Base-by-base conservation (phyloP, 176 grass and related monocot genomes). In the Cymbopogon citratus region DNA sequence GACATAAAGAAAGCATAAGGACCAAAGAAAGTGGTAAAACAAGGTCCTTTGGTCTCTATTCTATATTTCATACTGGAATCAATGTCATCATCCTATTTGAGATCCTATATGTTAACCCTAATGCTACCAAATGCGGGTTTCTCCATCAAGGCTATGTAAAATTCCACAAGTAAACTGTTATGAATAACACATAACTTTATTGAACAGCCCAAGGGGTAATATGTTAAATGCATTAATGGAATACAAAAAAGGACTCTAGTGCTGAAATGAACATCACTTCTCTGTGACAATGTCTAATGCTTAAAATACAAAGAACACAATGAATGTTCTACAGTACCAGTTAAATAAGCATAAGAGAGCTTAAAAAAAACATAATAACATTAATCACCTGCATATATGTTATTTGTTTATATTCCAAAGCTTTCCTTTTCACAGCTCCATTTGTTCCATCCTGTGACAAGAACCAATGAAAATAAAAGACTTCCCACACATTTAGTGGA, bases 391-490 rank as follows among this genome's bases (percentile, higher is more conserved):
- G 96, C 91, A 99, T 93, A 85, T 88, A 95, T 84, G 85, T 88
- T 88, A 90, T 69, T 76, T 95, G 73, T 71, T 39, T 87, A 66
- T 93, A 99, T 86, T 87, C 94, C 92, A 95, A 38, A 86, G 96
- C 96, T 91, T 99, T 95, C 77, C 35, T 93, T 88, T 91, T 99
- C 51, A 99, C 96, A 87, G 89, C 91, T 59, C 82, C 85, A 91
- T 99, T 99, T 88, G 85, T 85, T 77, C 96, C 96, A 91, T 99
- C 96, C 96, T 99, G 89, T 65, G 11, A 82, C 72, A 89, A 48
- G 76, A 79, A 31, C 45, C 62, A 87, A 49, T 77, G 36, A 73
- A 77, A 84, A 78, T 73, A 79, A 62, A 10, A 3, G 25, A 18
- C 0, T 48, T 39, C 25, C 24, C 82, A 63, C 74, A 71, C 21